Conservation (phyloP, 2,329 filamentous ascomycete genomes). For the Exophiala xenobiotica region DNA sequence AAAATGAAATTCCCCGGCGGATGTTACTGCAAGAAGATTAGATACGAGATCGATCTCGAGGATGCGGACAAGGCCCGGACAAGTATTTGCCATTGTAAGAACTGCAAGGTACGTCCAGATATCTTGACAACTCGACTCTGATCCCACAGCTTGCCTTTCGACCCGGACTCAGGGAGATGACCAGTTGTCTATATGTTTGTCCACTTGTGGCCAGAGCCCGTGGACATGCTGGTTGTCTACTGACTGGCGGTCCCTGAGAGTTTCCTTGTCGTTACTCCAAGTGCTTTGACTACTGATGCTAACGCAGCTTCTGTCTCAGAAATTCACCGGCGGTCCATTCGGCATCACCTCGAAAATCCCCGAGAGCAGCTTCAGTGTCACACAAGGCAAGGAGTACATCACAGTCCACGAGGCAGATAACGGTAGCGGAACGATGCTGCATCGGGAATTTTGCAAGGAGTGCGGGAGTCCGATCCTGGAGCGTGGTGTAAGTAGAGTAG, state of each 20-base stretch:
- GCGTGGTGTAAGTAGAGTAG: slow-evolving; percentile 45
- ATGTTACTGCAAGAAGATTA: slow-evolving; percentile 51
- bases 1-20: slow-evolving; percentile 25
- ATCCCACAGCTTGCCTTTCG: too few relatives aligned
- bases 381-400: slow-evolving; percentile 36
- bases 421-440: slow-evolving; percentile 47
- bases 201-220: too few relatives aligned
- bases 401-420: slow-evolving; percentile 52
- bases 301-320: slow-evolving; percentile 1
- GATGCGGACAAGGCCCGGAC: slow-evolving; percentile 51
- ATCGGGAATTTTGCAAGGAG: slow-evolving; percentile 54
- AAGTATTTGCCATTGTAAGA: slow-evolving; percentile 54
- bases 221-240: too few relatives aligned
- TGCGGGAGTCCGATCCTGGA: slow-evolving; percentile 55
- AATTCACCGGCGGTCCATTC: slow-evolving; percentile 35
- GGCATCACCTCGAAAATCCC: slow-evolving; percentile 55
- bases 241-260: too few relatives aligned
- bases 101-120: slow-evolving; percentile 48
- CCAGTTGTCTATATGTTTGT: too few relatives aligned
- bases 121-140: too few relatives aligned
- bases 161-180: too few relatives aligned
- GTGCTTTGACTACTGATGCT: not conserved
- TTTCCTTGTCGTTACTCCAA: not conserved
- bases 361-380: slow-evolving; percentile 44
- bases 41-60: slow-evolving; percentile 48